Base-by-base conservation (phyloP, 805 yeast genomes). In the Sungouiella thailandica region DNA sequence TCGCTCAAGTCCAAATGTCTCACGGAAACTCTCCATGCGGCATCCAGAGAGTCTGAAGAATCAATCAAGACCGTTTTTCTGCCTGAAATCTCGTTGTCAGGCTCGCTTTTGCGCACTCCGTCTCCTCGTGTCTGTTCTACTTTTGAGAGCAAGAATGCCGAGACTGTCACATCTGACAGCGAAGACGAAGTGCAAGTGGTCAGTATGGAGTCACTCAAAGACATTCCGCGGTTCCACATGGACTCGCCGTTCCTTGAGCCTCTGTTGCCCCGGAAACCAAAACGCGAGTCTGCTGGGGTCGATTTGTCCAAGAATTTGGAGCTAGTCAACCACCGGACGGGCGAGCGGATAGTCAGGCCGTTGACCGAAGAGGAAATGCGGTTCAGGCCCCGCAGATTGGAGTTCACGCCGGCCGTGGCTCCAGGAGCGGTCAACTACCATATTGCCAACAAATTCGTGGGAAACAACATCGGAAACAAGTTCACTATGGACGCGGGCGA, bases 371-470 rank as follows among this genome's bases (percentile, higher is more conserved):
- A 32, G 20, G 47, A 42, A 22, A 37, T 32, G 12, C 24, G 36
- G 4, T 36, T 46, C 35, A 31, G 29, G 31, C 50, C 50, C 16
- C 29, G 42, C 7, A 42, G 35, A 22, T 37, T 46, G 34, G 43
- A 35, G 26, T 46, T 46, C 34, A 33, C 44, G 44, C 47, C 17
- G 39, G 43, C 29, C 37, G 47, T 32, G 37, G 23, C 28, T 12
- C 18, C 35, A 7, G 25, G 18, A 13, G 25, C 36, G 23, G 37
- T 31, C n/a, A 37, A 43, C 28, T 41, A 34, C 25, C 35, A 37
- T 18, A 41, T 44, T 7, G 35, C 50, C 7, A 35, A 44, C 28
- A 37, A 38, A 28, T 46, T 32, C 25, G 31, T 46, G n/a, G 45
- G 36, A 18, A 40, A 37, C 22, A 34, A 25, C 27, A 44, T 46